Conservation (phyloP, 1,284 basidiomycete genomes). For the Apiotrichum veenhuisii region DNA sequence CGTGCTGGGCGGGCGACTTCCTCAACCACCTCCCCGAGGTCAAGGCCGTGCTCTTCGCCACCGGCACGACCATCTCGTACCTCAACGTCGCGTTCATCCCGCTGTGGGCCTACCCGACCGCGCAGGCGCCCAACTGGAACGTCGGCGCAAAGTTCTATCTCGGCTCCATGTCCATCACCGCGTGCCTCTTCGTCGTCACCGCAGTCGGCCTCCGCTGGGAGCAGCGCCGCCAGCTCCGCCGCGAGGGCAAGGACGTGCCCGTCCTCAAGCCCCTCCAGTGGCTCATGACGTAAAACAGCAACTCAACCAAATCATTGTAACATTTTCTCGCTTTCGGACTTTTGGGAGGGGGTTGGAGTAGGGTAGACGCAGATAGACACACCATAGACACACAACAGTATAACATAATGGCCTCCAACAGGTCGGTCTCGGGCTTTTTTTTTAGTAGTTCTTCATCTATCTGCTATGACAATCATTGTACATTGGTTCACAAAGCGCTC, state of each 20-base stretch:
- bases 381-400: too few relatives aligned
- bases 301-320: too few relatives aligned
- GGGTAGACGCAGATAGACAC: too few relatives aligned
- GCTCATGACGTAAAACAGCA: constrained; percentile 10
- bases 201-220: constrained; percentile 14
- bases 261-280: constrained; percentile 5
- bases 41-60: constrained; percentile 10
- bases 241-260: constrained; percentile 6
- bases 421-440: too few relatives aligned
- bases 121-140: constrained; percentile 12
- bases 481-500: too few relatives aligned
- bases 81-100: constrained; percentile 15
- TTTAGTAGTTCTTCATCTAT: too few relatives aligned
- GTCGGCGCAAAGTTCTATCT: constrained; percentile 19
- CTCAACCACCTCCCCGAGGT: constrained; percentile 12
- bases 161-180: constrained; percentile 10
- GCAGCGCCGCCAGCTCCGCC: constrained; percentile 10
- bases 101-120: constrained; percentile 14
- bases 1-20: constrained; percentile 10
- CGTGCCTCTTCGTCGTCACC: constrained; percentile 8
- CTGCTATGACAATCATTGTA: too few relatives aligned
- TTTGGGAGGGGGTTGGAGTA: too few relatives aligned
- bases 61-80: constrained; percentile 15
- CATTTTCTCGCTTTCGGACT: too few relatives aligned
- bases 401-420: too few relatives aligned